These are phyloP conservation scores for Annulohypoxylon bovei DNA, from an alignment of 495 filamentous ascomycete species.

Conservation along the genomic window DNA sequence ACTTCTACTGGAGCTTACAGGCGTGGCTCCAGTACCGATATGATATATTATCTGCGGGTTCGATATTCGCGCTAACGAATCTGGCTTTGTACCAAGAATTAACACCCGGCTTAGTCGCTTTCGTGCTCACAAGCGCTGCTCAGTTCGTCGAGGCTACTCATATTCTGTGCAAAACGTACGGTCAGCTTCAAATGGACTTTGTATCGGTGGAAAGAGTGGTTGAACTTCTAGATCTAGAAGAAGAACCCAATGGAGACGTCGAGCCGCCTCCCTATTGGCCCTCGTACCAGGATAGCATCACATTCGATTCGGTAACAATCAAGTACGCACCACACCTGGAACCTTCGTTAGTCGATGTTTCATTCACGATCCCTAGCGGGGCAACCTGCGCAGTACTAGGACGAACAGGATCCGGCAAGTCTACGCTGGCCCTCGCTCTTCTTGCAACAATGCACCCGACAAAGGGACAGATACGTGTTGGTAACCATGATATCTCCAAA, in stretches of 20 bases:
- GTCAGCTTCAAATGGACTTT: conserved; percentile 87
- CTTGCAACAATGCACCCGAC: conserved; percentile 62
- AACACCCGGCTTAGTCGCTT: conserved; percentile 78
- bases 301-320: conserved; percentile 79
- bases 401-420: conserved; percentile 71
- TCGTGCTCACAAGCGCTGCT: conserved; percentile 71
- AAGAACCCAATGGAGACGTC: conserved; percentile 72
- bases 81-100: conserved; percentile 75
- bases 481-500: conserved; percentile 59
- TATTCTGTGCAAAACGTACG: conserved; percentile 75
- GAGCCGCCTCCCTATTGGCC: conserved; percentile 82
- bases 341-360: conserved; percentile 70
- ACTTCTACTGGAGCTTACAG: conserved; percentile 90
- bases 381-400: conserved; percentile 74
- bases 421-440: conserved; percentile 65
- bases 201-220: conserved; percentile 86
- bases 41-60: conserved; percentile 72
- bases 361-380: conserved; percentile 75
- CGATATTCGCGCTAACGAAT: conserved; percentile 75
- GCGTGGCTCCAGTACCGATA: conserved; percentile 84
- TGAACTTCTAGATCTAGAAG: conserved; percentile 77
- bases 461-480: conserved; percentile 62
- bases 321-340: conserved; percentile 80
- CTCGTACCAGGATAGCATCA: conserved; percentile 70
- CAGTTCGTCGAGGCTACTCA: conserved; percentile 77